These are phyloP conservation scores for Lyophyllum decastes DNA, from an alignment of 768 basidiomycete species.

Conservation along the genomic window DNA sequence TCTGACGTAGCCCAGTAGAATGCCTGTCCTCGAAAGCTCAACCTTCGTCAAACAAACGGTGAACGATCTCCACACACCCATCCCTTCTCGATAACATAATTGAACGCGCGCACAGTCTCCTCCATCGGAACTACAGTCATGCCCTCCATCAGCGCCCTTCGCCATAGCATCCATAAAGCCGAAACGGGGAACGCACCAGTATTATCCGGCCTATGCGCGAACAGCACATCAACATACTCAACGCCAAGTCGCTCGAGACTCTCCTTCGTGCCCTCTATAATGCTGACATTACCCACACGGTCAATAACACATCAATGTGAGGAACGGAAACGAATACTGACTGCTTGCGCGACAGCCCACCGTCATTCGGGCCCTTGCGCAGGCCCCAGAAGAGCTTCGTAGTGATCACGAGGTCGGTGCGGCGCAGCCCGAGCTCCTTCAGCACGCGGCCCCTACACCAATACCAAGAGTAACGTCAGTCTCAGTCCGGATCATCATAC, in stretches of 20 bases:
- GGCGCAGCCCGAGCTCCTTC: conserved; percentile 66
- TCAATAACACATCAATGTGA: not conserved
- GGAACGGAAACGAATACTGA: conserved; percentile 31
- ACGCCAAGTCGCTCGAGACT: conserved; percentile 67
- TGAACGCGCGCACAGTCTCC: conserved; percentile 82
- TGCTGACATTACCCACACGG: conserved; percentile 34
- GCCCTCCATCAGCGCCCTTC: not conserved
- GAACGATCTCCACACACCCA: conserved; percentile 41
- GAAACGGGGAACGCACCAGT: conserved; percentile 35
- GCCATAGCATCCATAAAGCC: too few relatives aligned
- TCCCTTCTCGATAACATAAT: conserved; percentile 72
- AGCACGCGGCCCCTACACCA: conserved; percentile 65
- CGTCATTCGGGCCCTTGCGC: conserved; percentile 56
- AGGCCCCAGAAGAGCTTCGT: conserved; percentile 84
- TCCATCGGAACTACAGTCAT: conserved; percentile 57
- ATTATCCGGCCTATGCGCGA: conserved; percentile 69
- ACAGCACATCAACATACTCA: conserved; percentile 74
- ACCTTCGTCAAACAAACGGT: not conserved
- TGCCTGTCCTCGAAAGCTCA: conserved; percentile 33
- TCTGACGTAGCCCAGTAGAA: conserved; percentile 76
- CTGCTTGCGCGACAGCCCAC: conserved; percentile 62
- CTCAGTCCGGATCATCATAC: not conserved
- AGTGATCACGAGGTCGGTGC: conserved; percentile 72
- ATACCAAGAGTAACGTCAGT: too few relatives aligned
- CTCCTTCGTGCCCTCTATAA: conserved; percentile 75